These are phyloP conservation scores for Zygosaccharomyces rouxii DNA, from an alignment of 805 yeast species.

Conservation along the genomic window DNA sequence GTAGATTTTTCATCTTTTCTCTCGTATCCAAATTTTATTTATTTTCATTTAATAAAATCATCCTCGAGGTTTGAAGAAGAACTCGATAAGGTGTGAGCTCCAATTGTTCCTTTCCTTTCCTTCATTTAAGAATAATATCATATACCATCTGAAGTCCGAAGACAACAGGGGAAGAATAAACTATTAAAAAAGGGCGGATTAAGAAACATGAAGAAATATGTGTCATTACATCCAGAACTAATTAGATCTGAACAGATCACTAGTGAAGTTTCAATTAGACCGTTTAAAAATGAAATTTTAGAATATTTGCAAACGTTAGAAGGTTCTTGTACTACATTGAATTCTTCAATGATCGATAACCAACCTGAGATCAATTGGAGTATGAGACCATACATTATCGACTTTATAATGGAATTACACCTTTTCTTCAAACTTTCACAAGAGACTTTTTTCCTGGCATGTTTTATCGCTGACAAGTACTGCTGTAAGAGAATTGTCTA, in stretches of 20 bases:
- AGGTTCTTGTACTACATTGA: conserved; percentile 14
- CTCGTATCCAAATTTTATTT: neutral
- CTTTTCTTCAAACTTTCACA: conserved; percentile 56
- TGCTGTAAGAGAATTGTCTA: conserved; percentile 76
- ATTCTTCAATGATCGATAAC: conserved; percentile 62
- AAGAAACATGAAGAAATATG: conserved; percentile 40
- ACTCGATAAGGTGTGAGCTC: neutral
- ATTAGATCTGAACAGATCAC: conserved; percentile 44
- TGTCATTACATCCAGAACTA: conserved; percentile 39
- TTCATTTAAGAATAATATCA: neutral
- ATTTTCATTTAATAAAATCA: neutral
- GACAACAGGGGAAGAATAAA: too few species aligned
- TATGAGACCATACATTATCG: conserved; percentile 74
- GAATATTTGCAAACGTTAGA: conserved; percentile 41
- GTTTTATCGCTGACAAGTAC: conserved; percentile 75
- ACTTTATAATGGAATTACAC: conserved; percentile 67
- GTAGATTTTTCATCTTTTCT: neutral
- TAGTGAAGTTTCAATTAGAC: conserved; percentile 38
- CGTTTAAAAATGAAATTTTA: conserved; percentile 42
- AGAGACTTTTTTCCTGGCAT: conserved; percentile 62
- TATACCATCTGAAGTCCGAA: too few species aligned
- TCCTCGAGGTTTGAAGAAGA: conserved; percentile 5
- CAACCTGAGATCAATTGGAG: conserved; percentile 83
- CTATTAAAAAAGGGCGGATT: conserved; percentile 37
- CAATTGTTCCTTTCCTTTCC: neutral